Conservation (phyloP, 495 filamentous ascomycete species). For the Penicillium samsonianum region DNA sequence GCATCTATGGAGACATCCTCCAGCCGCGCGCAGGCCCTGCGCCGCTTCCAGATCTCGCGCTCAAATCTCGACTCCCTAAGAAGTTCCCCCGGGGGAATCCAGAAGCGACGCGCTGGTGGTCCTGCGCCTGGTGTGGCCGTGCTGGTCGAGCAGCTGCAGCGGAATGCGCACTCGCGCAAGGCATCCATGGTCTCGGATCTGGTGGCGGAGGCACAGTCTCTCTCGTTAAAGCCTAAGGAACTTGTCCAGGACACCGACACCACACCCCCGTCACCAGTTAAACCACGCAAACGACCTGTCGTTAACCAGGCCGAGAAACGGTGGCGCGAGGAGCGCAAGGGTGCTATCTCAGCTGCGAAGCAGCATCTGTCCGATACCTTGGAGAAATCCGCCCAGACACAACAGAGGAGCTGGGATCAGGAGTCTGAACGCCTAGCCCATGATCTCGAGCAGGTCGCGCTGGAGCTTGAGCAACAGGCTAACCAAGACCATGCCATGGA, state of each 20-base stretch:
- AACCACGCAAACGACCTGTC: constrained; percentile 44
- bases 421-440: constrained; percentile 46
- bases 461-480: constrained; percentile 38
- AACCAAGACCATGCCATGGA: constrained; percentile 26
- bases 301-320: constrained; percentile 46
- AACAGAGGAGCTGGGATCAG: constrained; percentile 44
- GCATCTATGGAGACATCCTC: constrained; percentile 18
- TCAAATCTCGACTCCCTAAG: constrained; percentile 29
- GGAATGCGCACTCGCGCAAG: constrained; percentile 41
- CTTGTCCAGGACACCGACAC: neutral
- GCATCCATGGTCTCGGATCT: constrained; percentile 42
- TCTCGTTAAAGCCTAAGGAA: neutral
- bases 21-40: constrained; percentile 28
- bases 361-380: constrained; percentile 37
- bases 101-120: constrained; percentile 39
- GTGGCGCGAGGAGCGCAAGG: constrained; percentile 45
- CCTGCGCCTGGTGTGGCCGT: constrained; percentile 37
- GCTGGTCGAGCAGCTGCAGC: constrained; percentile 45
- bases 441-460: constrained; percentile 50
- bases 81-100: constrained; percentile 35
- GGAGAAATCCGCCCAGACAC: constrained; percentile 35
- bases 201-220: constrained; percentile 25
- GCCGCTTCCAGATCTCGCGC: constrained; percentile 47
- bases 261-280: constrained; percentile 6
- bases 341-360: constrained; percentile 43